Evolutionary conservation across 208 protist genomes (phyloP), one percentile per base, ranked within the genome.

Genomic region (Trypanosoma cruzi): DNA sequence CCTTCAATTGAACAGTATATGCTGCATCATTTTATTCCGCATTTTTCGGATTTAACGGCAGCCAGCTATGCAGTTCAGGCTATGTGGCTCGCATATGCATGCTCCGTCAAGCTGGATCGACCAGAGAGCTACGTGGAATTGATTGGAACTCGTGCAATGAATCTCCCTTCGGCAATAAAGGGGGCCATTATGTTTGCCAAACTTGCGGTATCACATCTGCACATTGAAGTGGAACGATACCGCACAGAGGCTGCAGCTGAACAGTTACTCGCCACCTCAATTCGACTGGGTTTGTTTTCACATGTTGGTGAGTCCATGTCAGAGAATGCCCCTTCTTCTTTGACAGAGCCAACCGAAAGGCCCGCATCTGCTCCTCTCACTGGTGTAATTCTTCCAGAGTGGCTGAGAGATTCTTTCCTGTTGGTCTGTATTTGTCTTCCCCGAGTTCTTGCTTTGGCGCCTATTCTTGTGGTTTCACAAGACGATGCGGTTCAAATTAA

Each of bases 81-180:
- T 1, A 52, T 88, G 31, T 94, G 85, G 80, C 58, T 86, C 0
- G 64, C 68, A 8, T 79, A 94, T 67, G 75, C 88, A 26, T 87
- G 83, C 64, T 53, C 29, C 6, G 59, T 91, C 5, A 89, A 87
- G 46, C 68, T 71, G 29, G 53, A 71, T 14, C 72, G 80, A 13
- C 79, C 84, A 0, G 84, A 86, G 22, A 71, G 80, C 22, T 94
- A 84, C 62, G 50, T 88, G 34, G 34, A 58, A 22, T 55, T 89
- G 46, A 36, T 77, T n/a, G 40, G 52, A 22, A 24, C 13, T 6
- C 31, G 31, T 36, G 16, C 73, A 20, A 53, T 5, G 16, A 67
- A 62, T 40, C 72, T 79, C 48, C 50, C 68, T 50, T 22, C 40
- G 11, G 24, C 53, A 14, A 54, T 73, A 20, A 59, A 56, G 40